Conservation (phyloP, 2,329 filamentous ascomycete genomes). For the Thelonectria olida region DNA sequence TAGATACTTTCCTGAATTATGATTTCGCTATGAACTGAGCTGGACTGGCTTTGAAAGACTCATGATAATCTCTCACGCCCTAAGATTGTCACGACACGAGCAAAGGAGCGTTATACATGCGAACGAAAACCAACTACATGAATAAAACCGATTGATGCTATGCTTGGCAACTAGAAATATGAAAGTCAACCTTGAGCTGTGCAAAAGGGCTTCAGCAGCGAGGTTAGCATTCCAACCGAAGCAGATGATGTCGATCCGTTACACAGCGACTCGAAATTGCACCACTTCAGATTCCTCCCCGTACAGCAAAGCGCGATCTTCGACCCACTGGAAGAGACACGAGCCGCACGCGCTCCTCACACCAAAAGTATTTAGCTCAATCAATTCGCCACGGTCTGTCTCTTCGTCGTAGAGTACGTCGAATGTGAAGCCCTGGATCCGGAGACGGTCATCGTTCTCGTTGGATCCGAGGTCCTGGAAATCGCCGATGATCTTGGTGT, state of each 20-base stretch:
- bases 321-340: constrained; percentile 15
- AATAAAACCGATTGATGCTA: too few species aligned
- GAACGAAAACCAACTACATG: too few species aligned
- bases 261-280: constrained; percentile 4
- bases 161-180: too few species aligned
- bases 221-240: too few species aligned
- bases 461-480: constrained; percentile 6
- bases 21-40: too few species aligned
- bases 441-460: neutral
- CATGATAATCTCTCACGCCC: too few species aligned
- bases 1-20: too few species aligned
- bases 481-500: constrained; percentile 40
- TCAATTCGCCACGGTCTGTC: neutral
- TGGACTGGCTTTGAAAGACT: too few species aligned
- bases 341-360: constrained; percentile 14
- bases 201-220: too few species aligned
- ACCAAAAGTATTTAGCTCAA: constrained; percentile 14
- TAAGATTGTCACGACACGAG: too few species aligned
- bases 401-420: constrained; percentile 11
- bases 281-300: constrained; percentile 26
- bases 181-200: too few species aligned
- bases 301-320: constrained; percentile 49
- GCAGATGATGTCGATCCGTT: neutral
- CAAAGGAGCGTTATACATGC: too few species aligned
- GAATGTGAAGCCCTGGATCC: constrained; percentile 4